These are phyloP conservation scores for Aleurites moluccanus DNA, from an alignment of 441 rosid species.

Conservation along the genomic window DNA sequence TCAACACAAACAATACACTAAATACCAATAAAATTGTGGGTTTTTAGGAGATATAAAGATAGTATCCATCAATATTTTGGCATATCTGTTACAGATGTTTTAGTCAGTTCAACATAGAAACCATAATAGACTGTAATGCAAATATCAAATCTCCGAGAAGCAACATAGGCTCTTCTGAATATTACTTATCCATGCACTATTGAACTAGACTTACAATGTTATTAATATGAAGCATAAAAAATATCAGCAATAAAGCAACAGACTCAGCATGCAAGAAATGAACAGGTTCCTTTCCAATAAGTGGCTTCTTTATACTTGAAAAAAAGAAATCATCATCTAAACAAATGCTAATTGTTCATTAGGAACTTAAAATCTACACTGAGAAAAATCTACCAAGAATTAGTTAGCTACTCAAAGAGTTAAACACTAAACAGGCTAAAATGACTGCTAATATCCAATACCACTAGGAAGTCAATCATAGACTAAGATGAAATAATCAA, in stretches of 20 bases:
- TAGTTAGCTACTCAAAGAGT: neutral
- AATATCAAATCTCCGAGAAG: neutral
- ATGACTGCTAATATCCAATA: too few relatives aligned
- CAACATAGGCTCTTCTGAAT: neutral
- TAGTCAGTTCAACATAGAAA: neutral
- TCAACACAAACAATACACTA: neutral
- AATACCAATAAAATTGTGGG: slow-evolving; percentile 1
- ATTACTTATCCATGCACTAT: too few relatives aligned
- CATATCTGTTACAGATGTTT: neutral
- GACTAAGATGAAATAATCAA: slow-evolving; percentile 1
- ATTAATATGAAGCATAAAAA: neutral
- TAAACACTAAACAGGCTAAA: neutral
- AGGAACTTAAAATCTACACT: neutral
- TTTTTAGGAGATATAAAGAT: neutral
- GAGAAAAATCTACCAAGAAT: neutral
- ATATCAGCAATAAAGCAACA: neutral
- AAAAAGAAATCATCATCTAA: neutral
- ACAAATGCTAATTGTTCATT: neutral
- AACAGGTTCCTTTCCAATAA: neutral
- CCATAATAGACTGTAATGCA: neutral
- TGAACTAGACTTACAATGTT: slow-evolving; percentile 1
- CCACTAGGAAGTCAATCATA: neutral
- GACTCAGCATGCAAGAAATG: neutral
- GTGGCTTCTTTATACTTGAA: neutral
- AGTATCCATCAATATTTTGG: slow-evolving; percentile 1